Conservation (phyloP, 2,329 filamentous ascomycete genomes). For the Geosmithia putterillii region DNA sequence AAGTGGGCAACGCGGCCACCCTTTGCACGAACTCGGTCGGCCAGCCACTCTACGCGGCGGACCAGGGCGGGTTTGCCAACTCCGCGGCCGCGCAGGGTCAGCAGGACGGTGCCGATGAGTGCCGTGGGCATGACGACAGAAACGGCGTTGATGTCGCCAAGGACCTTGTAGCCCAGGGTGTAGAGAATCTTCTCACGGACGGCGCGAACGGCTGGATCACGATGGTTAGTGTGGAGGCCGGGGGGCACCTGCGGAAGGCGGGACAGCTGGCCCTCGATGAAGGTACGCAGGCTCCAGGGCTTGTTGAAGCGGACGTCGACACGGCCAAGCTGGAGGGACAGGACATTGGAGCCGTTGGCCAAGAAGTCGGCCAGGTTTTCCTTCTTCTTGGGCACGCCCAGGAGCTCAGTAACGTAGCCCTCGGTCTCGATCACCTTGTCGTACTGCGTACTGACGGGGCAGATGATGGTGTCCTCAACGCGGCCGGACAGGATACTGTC, state of each 20-base stretch:
- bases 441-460: conserved; percentile 93
- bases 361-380: conserved; percentile 87
- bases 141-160: conserved; percentile 89
- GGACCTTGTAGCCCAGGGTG: conserved; percentile 81
- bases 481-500: conserved; percentile 82
- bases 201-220: conserved; percentile 33
- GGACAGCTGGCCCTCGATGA: conserved; percentile 64
- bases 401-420: conserved; percentile 86
- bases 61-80: conserved; percentile 80
- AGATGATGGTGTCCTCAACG: conserved; percentile 84
- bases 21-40: conserved; percentile 66
- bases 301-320: conserved; percentile 95
- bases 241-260: conserved; percentile 30
- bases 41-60: conserved; percentile 83
- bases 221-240: conserved; percentile 30
- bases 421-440: conserved; percentile 98
- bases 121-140: conserved; percentile 98
- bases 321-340: conserved; percentile 78
- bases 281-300: conserved; percentile 80
- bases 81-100: conserved; percentile 83
- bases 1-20: conserved; percentile 92
- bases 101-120: conserved; percentile 81
- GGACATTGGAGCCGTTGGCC: conserved; percentile 69
- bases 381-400: conserved; percentile 90
- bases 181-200: conserved; percentile 64